Conservation (phyloP, 192 early-diverging fungal species). For the Backusella morwellensis region DNA sequence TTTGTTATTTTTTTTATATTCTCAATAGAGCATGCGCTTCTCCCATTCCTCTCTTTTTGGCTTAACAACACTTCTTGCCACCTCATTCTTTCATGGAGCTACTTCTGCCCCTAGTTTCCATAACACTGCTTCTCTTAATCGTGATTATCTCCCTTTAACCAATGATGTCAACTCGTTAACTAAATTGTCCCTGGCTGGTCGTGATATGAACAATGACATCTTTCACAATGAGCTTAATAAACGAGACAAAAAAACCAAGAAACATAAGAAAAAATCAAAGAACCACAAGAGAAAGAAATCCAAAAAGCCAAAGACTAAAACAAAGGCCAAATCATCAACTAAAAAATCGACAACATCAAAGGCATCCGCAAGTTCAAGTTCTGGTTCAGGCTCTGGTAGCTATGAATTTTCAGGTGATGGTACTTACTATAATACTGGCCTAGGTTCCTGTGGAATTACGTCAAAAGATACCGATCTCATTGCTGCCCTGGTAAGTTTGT, state of each 20-base stretch:
- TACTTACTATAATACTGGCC: constrained; percentile 47
- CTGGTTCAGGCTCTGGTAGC: neutral
- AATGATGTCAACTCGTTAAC: neutral
- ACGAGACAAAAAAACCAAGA: neutral
- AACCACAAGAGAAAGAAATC: neutral
- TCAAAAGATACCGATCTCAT: constrained; percentile 45
- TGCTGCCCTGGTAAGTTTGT: constrained; percentile 39
- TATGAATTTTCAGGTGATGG: constrained; percentile 39
- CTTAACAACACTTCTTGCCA: neutral
- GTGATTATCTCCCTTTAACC: neutral
- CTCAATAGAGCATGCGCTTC: neutral
- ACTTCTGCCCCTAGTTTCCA: neutral
- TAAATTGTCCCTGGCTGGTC: constrained; percentile 8
- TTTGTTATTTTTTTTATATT: neutral
- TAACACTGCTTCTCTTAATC: neutral
- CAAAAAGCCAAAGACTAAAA: neutral
- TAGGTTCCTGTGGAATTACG: constrained; percentile 50
- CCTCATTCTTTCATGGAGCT: neutral
- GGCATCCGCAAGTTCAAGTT: neutral
- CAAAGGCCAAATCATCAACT: neutral
- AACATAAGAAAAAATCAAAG: neutral
- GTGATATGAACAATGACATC: neutral
- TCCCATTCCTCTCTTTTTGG: constrained; percentile 13
- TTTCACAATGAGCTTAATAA: neutral
- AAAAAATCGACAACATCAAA: neutral